A percentile compares a stretch with the other conserved stretches of the same genome.
phyloP scores from a whole-genome alignment of 345 rosid species.

The Populus alba region DNA sequence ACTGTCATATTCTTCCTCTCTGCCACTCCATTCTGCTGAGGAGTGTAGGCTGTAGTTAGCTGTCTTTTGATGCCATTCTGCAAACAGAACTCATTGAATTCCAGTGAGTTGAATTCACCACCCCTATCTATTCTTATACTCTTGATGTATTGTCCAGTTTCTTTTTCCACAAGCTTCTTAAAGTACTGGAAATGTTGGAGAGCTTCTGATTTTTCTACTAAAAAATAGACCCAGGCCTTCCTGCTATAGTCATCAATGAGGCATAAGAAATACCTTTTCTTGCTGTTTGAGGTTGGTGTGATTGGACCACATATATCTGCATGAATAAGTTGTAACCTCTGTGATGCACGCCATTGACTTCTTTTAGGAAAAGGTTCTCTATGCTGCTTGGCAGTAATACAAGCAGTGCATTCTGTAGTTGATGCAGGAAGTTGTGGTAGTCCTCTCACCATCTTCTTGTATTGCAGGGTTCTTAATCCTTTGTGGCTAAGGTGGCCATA shows the following conservation, averaged over 20 bases:
- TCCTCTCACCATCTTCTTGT: not conserved
- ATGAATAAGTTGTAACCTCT: not conserved
- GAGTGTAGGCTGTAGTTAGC: not conserved
- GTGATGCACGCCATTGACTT: not conserved
- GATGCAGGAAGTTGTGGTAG: not conserved
- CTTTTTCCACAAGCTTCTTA: not conserved
- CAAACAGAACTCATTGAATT: not conserved
- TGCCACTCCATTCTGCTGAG: not conserved
- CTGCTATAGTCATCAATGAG: not conserved
- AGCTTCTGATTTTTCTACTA: not conserved
- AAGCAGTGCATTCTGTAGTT: not conserved
- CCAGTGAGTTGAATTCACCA: not conserved
- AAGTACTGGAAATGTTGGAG: not conserved
- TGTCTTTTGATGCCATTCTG: not conserved
- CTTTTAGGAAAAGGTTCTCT: not conserved
- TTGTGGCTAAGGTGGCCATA: slow-evolving; percentile 1
- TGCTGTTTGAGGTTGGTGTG: not conserved
- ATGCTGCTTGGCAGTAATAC: not conserved
- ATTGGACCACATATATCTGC: slow-evolving; percentile 1
- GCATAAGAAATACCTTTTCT: not conserved
- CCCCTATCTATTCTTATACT: not conserved
- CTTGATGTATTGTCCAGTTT: not conserved
- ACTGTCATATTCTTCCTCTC: not conserved
- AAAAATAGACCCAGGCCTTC: not conserved
- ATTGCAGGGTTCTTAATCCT: not conserved